Conservation (phyloP, 2,329 filamentous ascomycete species). For the Ceratocystis papillata region DNA sequence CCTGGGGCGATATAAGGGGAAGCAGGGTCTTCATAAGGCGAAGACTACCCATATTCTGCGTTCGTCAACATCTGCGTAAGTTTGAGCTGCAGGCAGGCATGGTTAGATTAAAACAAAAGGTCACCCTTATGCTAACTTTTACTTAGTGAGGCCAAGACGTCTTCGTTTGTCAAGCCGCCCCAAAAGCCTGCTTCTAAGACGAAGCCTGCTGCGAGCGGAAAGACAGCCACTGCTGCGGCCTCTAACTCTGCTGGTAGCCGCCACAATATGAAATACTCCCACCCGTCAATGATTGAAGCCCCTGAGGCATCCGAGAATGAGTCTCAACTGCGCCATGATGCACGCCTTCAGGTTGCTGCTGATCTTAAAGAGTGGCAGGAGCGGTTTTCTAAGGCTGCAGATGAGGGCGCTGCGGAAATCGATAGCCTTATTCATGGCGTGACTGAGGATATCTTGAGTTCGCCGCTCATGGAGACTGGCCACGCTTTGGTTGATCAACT, state of each 20-base stretch:
- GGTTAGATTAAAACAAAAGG: neutral
- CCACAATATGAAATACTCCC: neutral
- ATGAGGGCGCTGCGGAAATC: constrained; percentile 66
- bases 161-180: constrained; percentile 24
- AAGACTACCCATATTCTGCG: constrained; percentile 29
- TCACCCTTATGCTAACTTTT: neutral
- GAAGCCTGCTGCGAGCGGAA: constrained; percentile 24
- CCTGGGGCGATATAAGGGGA: constrained; percentile 61
- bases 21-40: constrained; percentile 32
- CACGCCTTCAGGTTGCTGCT: constrained; percentile 57
- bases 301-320: constrained; percentile 40
- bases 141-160: constrained; percentile 17
- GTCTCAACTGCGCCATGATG: constrained; percentile 45
- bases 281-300: constrained; percentile 32
- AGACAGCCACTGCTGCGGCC: constrained; percentile 27
- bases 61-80: constrained; percentile 27
- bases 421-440: constrained; percentile 56
- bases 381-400: constrained; percentile 75
- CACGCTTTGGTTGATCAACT: constrained; percentile 57
- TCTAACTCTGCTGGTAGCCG: constrained; percentile 26
- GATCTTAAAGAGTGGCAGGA: constrained; percentile 80
- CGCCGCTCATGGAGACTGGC: constrained; percentile 49
- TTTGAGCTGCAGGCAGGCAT: constrained; percentile 6
- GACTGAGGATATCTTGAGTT: constrained; percentile 26
- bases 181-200: constrained; percentile 27